Evolutionary conservation across 192 early-diverging fungal species (phyloP).

Genomic region (Gigaspora rosea): DNA sequence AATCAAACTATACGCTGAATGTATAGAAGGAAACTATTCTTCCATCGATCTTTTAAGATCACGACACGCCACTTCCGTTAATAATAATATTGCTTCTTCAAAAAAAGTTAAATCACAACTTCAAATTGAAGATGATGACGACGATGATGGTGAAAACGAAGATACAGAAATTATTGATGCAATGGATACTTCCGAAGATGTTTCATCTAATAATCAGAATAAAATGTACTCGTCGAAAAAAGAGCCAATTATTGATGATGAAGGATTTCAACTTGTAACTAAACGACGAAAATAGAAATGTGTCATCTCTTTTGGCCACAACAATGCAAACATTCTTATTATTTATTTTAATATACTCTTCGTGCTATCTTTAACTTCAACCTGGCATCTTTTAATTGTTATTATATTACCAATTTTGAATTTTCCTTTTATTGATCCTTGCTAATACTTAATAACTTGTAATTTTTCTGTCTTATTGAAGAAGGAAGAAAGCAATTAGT

Average conservation of each 20-base stretch:
- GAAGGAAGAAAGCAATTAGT: no score
- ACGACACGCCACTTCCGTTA: not conserved
- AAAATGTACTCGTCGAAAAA: not conserved
- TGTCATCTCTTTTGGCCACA: no score
- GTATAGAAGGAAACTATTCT: not conserved
- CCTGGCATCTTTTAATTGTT: no score
- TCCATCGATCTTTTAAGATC: not conserved
- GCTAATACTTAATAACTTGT: no score
- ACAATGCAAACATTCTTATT: no score
- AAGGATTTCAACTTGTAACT: conserved; percentile 29
- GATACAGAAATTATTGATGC: not conserved
- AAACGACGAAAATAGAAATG: not conserved
- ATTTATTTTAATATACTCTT: no score
- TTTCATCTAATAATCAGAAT: not conserved
- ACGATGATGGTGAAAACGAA: not conserved
- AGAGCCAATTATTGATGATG: conserved; percentile 7
- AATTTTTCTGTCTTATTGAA: no score
- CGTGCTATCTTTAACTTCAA: no score
- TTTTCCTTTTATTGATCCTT: no score
- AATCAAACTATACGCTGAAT: conserved; percentile 12
- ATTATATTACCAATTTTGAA: no score
- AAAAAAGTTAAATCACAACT: not conserved
- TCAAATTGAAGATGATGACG: not conserved
- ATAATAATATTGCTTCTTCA: not conserved
- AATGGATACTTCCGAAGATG: not conserved